phyloP scores from a whole-genome alignment of 2,329 filamentous ascomycete genomes.

The Penicillium janthinellum region DNA sequence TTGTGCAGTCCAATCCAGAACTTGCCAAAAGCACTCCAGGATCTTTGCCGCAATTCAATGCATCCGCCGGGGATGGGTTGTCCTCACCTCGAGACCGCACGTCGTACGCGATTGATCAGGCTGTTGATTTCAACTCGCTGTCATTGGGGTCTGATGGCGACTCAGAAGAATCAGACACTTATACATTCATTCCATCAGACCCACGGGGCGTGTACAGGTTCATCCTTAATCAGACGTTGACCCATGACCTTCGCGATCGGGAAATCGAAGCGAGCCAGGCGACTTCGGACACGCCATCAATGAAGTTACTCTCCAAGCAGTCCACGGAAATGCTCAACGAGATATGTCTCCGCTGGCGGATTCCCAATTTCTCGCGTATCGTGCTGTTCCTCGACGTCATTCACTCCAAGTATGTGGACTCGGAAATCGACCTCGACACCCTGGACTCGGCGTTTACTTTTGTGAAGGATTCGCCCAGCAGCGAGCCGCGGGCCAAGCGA shows the following conservation, averaged over 20 bases:
- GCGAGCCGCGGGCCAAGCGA: constrained; percentile 61
- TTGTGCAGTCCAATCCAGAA: constrained; percentile 82
- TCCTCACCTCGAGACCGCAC: constrained; percentile 51
- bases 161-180: constrained; percentile 58
- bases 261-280: constrained; percentile 54
- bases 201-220: constrained; percentile 80
- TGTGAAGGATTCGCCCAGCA: constrained; percentile 70
- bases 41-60: constrained; percentile 60
- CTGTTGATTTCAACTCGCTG: constrained; percentile 62
- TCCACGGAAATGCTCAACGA: constrained; percentile 83
- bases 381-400: constrained; percentile 83
- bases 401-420: constrained; percentile 79
- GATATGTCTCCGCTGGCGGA: constrained; percentile 82
- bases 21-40: constrained; percentile 74
- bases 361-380: constrained; percentile 78
- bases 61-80: constrained; percentile 47
- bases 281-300: constrained; percentile 50
- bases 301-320: constrained; percentile 68
- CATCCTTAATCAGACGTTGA: constrained; percentile 75
- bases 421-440: constrained; percentile 77
- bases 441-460: constrained; percentile 82
- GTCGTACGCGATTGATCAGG: constrained; percentile 65
- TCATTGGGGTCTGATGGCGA: constrained; percentile 56
- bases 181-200: constrained; percentile 87
- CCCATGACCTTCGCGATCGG: constrained; percentile 60